These are phyloP conservation scores for Cutaneotrichosporon spelunceum DNA, from an alignment of 1,284 basidiomycete species.

Conservation along the genomic window DNA sequence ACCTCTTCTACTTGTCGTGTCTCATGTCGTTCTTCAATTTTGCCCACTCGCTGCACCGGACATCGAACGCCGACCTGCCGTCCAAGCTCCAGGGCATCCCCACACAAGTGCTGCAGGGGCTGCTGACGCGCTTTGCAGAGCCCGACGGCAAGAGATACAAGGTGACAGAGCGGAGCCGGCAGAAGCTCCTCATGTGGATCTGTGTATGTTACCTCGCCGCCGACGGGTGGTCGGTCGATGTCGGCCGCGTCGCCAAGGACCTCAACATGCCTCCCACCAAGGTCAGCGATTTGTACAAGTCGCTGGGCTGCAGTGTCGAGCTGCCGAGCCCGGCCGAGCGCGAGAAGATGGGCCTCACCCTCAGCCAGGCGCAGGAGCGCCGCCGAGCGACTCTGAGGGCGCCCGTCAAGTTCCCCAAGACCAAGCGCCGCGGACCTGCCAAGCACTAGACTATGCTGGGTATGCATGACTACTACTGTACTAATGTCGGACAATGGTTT, in stretches of 20 bases:
- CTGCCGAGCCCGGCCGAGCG: constrained; percentile 63
- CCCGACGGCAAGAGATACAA: constrained; percentile 58
- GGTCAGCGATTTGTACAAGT: constrained; percentile 52
- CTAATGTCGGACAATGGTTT: background rate
- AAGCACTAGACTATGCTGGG: constrained; percentile 31
- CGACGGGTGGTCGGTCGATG: constrained; percentile 71
- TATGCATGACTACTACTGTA: constrained; percentile 1
- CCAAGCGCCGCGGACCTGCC: constrained; percentile 45
- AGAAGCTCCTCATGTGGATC: constrained; percentile 69
- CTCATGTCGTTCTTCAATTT: constrained; percentile 67
- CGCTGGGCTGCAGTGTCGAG: constrained; percentile 64
- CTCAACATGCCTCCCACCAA: constrained; percentile 59
- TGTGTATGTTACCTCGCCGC: constrained; percentile 73
- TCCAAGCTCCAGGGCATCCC: constrained; percentile 63
- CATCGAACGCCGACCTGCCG: constrained; percentile 45
- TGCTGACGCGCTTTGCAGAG: constrained; percentile 78
- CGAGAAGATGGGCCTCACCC: constrained; percentile 58
- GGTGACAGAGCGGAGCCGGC: constrained; percentile 66
- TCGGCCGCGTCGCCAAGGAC: constrained; percentile 66
- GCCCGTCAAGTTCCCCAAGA: constrained; percentile 75
- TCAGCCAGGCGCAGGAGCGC: constrained; percentile 60
- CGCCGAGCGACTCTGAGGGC: constrained; percentile 69
- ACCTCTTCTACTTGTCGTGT: constrained; percentile 71
- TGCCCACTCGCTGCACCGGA: constrained; percentile 31
- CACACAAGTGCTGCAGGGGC: constrained; percentile 64